Conservation (phyloP, 2,329 filamentous ascomycete species). For the Rutstroemia sp. region DNA sequence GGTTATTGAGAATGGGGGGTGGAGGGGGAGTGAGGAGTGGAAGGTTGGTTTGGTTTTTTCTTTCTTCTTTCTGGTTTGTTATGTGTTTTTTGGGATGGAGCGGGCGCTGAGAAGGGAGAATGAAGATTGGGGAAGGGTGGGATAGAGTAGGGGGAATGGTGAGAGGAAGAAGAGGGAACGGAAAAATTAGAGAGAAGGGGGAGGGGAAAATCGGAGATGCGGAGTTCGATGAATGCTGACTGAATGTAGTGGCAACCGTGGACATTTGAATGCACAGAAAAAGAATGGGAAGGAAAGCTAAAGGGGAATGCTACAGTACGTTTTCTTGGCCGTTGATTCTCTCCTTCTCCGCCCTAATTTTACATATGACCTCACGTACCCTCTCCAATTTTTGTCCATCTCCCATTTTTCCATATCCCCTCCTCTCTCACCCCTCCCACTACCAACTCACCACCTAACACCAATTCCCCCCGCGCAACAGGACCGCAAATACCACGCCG, state of each 20-base stretch:
- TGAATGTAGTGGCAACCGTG: constrained; percentile 3
- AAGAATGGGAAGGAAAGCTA: background rate
- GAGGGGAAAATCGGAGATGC: background rate
- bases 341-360: background rate
- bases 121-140: too few relatives aligned
- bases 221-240: background rate
- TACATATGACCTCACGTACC: too few relatives aligned
- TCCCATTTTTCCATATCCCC: too few relatives aligned
- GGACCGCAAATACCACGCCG: constrained; percentile 10
- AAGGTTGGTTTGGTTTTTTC: background rate
- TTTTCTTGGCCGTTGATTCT: background rate
- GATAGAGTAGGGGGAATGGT: background rate
- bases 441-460: background rate
- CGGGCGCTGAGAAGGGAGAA: too few relatives aligned
- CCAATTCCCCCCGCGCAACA: background rate
- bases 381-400: background rate
- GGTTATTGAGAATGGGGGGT: background rate
- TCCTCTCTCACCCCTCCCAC: background rate
- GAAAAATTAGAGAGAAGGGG: background rate
- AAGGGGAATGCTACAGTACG: background rate
- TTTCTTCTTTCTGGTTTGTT: background rate
- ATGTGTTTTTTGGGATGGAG: too few relatives aligned
- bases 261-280: constrained; percentile 6
- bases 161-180: background rate
- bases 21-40: constrained; percentile 1